Percentiles rank a stretch among this genome's conserved stretches.
Evolutionary conservation across 2,329 filamentous ascomycete species (phyloP).

Genomic region (Botrytis fabae): DNA sequence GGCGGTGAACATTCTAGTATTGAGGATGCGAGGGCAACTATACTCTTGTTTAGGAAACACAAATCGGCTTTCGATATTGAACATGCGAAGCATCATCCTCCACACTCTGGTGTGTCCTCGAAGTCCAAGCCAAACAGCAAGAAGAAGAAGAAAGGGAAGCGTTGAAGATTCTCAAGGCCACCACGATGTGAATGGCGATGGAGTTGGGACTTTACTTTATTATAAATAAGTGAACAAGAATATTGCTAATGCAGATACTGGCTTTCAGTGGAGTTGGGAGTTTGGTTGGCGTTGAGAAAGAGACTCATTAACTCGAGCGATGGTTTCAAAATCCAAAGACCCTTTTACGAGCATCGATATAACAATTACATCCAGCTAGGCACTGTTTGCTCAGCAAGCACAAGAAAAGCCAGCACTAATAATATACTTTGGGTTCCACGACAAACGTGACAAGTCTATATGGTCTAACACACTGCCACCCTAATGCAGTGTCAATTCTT

Average conservation of each 20-base stretch:
- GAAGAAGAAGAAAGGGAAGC: constrained; percentile 45
- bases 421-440: neutral
- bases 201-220: too few species aligned
- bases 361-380: neutral
- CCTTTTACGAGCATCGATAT: neutral
- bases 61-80: constrained; percentile 86
- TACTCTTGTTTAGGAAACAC: constrained; percentile 81
- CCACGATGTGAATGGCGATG: neutral
- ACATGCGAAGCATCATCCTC: constrained; percentile 64
- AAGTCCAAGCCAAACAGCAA: constrained; percentile 38
- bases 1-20: constrained; percentile 64
- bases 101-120: constrained; percentile 39
- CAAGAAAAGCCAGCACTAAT: neutral
- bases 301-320: neutral
- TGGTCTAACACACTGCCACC: constrained; percentile 6
- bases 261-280: neutral
- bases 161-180: constrained; percentile 18
- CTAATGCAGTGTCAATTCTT: neutral
- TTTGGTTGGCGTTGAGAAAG: constrained; percentile 5
- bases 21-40: constrained; percentile 83
- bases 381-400: neutral
- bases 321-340: neutral
- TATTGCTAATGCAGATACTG: neutral
- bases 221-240: neutral
- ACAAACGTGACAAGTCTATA: neutral